Base-by-base conservation (phyloP, 495 filamentous ascomycete genomes). In the Echria macrotheca region DNA sequence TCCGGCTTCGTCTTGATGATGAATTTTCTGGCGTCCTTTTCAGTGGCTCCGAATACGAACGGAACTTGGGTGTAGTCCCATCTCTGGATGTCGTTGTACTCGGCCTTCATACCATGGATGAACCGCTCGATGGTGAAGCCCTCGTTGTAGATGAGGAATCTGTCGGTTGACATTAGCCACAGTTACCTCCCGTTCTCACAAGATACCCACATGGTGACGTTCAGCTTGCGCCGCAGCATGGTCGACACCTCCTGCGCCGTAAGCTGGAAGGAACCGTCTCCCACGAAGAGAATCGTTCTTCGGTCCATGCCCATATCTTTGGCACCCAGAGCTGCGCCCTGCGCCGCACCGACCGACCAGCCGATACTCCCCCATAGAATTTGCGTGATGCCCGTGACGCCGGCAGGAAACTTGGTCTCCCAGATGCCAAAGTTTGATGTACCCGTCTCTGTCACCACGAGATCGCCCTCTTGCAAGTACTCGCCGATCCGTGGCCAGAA, bases 331-430 rank as follows among this genome's bases (percentile, higher is more conserved):
- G 81, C 83, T 4, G 86, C 86, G 24, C 87, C 87, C 60, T 89
- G 85, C 40, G 83, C 81, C 8, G 87, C 83, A 15, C 87, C 87
- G 22, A 90, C 81, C 0, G 87, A 82, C 65, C 86, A 91, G 0
- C 85, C 89, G 57, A 95, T 95, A 49, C 82, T 87, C 29, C 90
- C 89, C 87, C 89, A 95, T 8, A 96, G 78, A 1, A 91, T 84
- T 64, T 95, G 89, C 37, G 79, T 88, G 53, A 95, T 76, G 14
- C 85, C 85, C 3, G 78, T 86, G 1, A 91, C 87, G 21, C 77
- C 71, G 19, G 76, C 63, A 1, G 89, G 89, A 72, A 94, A 93
- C 18, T 81, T 81, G 24, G 86, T 90, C 46, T 95, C 88, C 80
- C 84, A 89, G 53, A 94, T 86, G 35, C 91, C 90, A 67, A 95